A percentile compares a stretch with the other conserved stretches of the same genome.
Conservation (phyloP, 1,139 yeast genomes). For the Pichia sp. region DNA sequence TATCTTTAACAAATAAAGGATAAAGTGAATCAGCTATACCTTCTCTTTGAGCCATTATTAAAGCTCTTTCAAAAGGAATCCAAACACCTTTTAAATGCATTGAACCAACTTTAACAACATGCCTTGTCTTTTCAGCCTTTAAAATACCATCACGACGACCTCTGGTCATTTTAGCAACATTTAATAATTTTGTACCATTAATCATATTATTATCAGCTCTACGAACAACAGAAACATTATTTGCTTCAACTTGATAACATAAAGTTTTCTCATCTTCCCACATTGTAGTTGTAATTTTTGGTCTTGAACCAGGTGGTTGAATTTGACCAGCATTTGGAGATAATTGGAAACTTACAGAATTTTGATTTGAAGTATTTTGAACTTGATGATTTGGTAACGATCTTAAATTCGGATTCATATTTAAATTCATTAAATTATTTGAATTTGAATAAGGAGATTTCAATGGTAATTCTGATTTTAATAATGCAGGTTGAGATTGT, state of each 20-base stretch:
- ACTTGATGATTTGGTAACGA: slow-evolving; percentile 1
- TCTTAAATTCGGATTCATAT: not conserved
- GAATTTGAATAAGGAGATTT: too few relatives aligned
- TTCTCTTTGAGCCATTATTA: slow-evolving; percentile 86
- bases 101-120: slow-evolving; percentile 92
- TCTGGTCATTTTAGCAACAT: slow-evolving; percentile 92
- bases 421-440: not conserved
- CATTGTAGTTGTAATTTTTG: slow-evolving; percentile 88
- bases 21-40: slow-evolving; percentile 79
- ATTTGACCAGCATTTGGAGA: slow-evolving; percentile 48
- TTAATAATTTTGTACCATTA: slow-evolving; percentile 86
- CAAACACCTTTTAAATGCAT: slow-evolving; percentile 98
- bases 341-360: slow-evolving; percentile 26
- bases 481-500: too few relatives aligned
- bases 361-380: slow-evolving; percentile 11
- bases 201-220: slow-evolving; percentile 93
- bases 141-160: slow-evolving; percentile 94
- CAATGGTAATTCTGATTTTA: too few relatives aligned
- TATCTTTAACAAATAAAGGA: slow-evolving; percentile 85
- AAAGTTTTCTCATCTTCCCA: slow-evolving; percentile 97
- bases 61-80: slow-evolving; percentile 94
- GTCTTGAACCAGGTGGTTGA: slow-evolving; percentile 61
- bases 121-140: slow-evolving; percentile 81
- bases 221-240: slow-evolving; percentile 84
- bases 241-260: slow-evolving; percentile 93